Evolutionary conservation across 495 filamentous ascomycete species (phyloP).

Genomic region (Schizothecium vesticola): DNA sequence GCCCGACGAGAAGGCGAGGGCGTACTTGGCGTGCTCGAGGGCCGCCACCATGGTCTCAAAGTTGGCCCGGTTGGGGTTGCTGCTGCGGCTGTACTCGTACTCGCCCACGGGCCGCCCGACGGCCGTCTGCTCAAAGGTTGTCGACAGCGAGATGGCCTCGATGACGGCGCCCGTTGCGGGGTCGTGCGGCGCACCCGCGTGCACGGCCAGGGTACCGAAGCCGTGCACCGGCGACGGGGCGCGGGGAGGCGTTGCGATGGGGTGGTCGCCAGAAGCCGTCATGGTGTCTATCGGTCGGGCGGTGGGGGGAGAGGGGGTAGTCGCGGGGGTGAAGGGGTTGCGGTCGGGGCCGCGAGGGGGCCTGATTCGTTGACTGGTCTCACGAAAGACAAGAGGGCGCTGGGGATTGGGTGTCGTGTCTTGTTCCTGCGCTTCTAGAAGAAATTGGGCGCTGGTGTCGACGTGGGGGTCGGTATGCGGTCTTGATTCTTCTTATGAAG

Average conservation of each 20-base stretch:
- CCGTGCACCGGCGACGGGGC: conserved; percentile 43
- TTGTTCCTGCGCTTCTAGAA: neutral
- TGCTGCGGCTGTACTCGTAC: conserved; percentile 87
- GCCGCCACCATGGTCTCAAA: conserved; percentile 89
- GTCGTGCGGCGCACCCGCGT: conserved; percentile 87
- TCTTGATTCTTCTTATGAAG: neutral
- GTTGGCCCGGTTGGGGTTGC: conserved; percentile 91
- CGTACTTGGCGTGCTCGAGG: conserved; percentile 86
- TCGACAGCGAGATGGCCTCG: conserved; percentile 89
- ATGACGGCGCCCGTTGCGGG: conserved; percentile 91
- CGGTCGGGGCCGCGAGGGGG: neutral
- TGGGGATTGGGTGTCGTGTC: neutral
- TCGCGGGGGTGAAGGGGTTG: neutral
- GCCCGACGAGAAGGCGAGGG: conserved; percentile 91
- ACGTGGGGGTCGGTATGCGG: conserved; percentile 4
- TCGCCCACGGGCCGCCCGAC: conserved; percentile 79
- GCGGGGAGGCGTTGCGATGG: conserved; percentile 40
- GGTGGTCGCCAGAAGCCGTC: conserved; percentile 35
- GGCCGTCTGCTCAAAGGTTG: conserved; percentile 81
- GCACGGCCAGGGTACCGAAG: conserved; percentile 91
- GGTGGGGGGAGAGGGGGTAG: neutral
- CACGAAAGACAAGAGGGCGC: neutral
- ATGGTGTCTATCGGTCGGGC: conserved; percentile 21
- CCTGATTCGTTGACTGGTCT: neutral
- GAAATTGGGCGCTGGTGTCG: neutral